phyloP scores from a whole-genome alignment of 495 filamentous ascomycete species.

The Echria macrotheca region DNA sequence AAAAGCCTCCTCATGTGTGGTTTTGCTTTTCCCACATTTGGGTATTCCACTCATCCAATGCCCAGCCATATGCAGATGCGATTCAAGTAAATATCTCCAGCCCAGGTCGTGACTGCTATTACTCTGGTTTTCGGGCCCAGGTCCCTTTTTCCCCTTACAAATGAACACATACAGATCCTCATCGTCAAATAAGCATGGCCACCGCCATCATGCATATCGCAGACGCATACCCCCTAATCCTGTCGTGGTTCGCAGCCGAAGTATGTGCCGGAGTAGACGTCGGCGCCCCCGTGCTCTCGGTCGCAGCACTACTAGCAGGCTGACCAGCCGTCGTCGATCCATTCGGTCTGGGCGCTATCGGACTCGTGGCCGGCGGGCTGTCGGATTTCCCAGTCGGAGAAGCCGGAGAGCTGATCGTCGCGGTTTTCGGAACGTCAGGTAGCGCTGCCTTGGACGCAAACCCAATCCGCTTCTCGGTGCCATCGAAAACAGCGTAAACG shows the following conservation, averaged over 20 bases:
- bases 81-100: too few species aligned
- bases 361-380: conserved; percentile 7
- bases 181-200: conserved; percentile 20
- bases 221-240: conserved; percentile 10
- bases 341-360: neutral
- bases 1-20: conserved; percentile 5
- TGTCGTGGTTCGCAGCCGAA: conserved; percentile 16
- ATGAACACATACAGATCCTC: too few species aligned
- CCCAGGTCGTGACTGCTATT: too few species aligned
- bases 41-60: too few species aligned
- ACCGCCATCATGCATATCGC: conserved; percentile 17
- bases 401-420: conserved; percentile 2
- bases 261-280: conserved; percentile 5
- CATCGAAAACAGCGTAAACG: conserved; percentile 82
- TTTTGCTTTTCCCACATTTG: conserved; percentile 1
- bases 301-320: neutral
- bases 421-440: conserved; percentile 11
- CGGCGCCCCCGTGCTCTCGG: neutral
- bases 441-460: conserved; percentile 33
- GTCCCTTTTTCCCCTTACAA: too few species aligned
- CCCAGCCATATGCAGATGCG: too few species aligned
- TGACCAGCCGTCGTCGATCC: too few species aligned
- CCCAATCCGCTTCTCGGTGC: conserved; percentile 51
- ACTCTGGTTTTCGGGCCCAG: too few species aligned
- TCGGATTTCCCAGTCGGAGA: neutral